Evolutionary conservation across 1,284 basidiomycete species (phyloP), one percentile per base, ranked within the genome.

Genomic region (Veloporphyrellus conicus): DNA sequence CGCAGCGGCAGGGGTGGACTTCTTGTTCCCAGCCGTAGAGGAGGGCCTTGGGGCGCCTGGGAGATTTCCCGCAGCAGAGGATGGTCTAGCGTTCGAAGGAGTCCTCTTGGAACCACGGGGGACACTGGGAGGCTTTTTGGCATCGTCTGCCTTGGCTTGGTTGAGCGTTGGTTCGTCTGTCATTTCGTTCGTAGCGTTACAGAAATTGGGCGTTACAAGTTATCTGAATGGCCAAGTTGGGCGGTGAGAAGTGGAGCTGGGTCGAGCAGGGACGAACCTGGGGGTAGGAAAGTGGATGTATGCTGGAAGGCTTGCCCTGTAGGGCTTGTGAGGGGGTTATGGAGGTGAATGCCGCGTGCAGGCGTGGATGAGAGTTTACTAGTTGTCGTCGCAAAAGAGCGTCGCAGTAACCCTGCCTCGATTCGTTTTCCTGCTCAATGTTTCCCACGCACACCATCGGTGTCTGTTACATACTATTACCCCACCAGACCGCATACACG

Each of bases 151-250:
- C 76, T 75, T 84, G 53, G 69, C 71, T 63, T 76, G 78, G 56
- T 72, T 66, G 67, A 76, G 76, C 67, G 75, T 75, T 61, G 74
- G 71, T 76, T 89, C 82, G 77, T 89, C 86, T 67, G 83, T 85
- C 86, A 90, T 89, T 71, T 82, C 79, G 81, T 79, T 86, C 83
- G 81, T 88, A 76, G 81, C 67, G 76, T 72, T 66, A 67, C 68
- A 71, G 56, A 66, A 62, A 67, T 69, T 66, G 68, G 68, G 59
- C 51, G 63, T 73, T 72, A 72, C 73, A 35, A 62, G 63, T 75
- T 79, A 77, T 69, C 53, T 53, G 65, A 65, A 64, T 72, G 76
- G 75, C 56, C 22, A 39, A 42, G 33, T 48, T 61, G 47, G 32
- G 45, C 41, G 41, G 27, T 23, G 43, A 23, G 41, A 29, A 42